Base-by-base conservation (phyloP, 1,284 basidiomycete genomes). In the Neonothopanus nambi region DNA sequence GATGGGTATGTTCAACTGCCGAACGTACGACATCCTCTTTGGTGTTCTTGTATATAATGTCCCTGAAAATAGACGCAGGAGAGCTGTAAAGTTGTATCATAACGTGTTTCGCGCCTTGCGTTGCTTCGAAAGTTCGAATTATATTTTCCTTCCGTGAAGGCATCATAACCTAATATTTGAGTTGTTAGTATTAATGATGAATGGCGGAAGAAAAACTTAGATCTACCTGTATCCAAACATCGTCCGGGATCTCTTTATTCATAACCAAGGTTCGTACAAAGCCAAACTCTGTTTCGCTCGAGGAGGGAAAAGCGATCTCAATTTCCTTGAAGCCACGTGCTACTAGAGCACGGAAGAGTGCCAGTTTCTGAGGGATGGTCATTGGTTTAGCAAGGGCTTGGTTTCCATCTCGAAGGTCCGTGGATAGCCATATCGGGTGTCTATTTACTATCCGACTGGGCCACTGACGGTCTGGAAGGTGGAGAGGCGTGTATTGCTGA, bases 31-130 rank as follows among this genome's bases (percentile, higher is more conserved):
- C 20, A 20, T 93, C 80, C 58, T 87, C 83, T 67, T 89, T 81
- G 50, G 88, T 81, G 68, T 93, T 90, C 63, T 85, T 82, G 77
- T 95, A 95, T 18, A 95, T 93, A 59, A 95, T 90, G 58, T 87
- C 79, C 54, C 93, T 85, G 81, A 95, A 95, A 57, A 89, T 78
- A 40, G 89, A 86, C 20, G 85, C 91, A 9, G 90, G 90, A 26
- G 93, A 93, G 67, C 95, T 95, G 78, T 95, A 95, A 83, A 95
- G 92, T 73, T 95, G 93, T 52, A 95, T 83, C 67, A 95, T 93
- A 55, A 89, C 93, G 60, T 87, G 79, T 64, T 91, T 93, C 44
- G 85, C 80, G 49, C 92, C 93, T 85, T 0, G 93, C 93, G 41
- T 84, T 80, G 62, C 79, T 80, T 67, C 95, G 93, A 55, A 95